These are phyloP conservation scores for Escallonia herrerae DNA, from an alignment of 129 eudicot genomes.

Conservation along the genomic window DNA sequence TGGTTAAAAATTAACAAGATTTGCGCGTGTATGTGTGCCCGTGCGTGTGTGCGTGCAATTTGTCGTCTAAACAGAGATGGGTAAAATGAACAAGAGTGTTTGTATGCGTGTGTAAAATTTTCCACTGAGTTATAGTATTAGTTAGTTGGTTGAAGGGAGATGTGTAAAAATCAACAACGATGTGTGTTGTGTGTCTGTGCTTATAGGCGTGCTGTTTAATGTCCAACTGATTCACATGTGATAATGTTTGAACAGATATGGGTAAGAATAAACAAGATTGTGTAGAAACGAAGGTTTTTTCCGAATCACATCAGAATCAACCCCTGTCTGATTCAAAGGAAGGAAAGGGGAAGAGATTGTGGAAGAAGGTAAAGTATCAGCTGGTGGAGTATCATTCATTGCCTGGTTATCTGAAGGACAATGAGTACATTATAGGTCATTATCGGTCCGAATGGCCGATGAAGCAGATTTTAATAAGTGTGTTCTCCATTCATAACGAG, in stretches of 20 bases:
- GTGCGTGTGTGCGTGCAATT: too few relatives aligned
- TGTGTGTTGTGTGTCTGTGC: too few relatives aligned
- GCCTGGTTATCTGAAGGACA: slow-evolving; percentile 62
- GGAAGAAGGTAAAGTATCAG: slow-evolving; percentile 61
- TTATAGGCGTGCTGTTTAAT: too few relatives aligned
- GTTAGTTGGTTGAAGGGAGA: too few relatives aligned
- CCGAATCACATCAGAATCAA: slow-evolving; percentile 12
- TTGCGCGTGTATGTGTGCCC: too few relatives aligned
- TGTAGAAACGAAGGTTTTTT: not conserved
- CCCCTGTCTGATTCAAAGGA: slow-evolving; percentile 5
- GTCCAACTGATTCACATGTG: too few relatives aligned
- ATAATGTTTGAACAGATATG: slow-evolving; percentile 15
- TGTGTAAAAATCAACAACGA: too few relatives aligned
- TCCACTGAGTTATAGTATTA: too few relatives aligned
- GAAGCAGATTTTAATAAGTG: slow-evolving; percentile 64
- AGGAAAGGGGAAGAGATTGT: slow-evolving; percentile 46
- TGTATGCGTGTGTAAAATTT: too few relatives aligned
- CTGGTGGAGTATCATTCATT: slow-evolving; percentile 50
- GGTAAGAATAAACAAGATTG: slow-evolving; percentile 10
- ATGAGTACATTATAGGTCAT: slow-evolving; percentile 47
- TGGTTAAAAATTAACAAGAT: too few relatives aligned
- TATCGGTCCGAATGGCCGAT: slow-evolving; percentile 79
- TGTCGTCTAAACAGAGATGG: too few relatives aligned
- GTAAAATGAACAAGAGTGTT: too few relatives aligned
- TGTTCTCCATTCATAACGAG: slow-evolving; percentile 81